Base-by-base conservation (phyloP, 1,284 basidiomycete species). In the Trichosporon sp. region DNA sequence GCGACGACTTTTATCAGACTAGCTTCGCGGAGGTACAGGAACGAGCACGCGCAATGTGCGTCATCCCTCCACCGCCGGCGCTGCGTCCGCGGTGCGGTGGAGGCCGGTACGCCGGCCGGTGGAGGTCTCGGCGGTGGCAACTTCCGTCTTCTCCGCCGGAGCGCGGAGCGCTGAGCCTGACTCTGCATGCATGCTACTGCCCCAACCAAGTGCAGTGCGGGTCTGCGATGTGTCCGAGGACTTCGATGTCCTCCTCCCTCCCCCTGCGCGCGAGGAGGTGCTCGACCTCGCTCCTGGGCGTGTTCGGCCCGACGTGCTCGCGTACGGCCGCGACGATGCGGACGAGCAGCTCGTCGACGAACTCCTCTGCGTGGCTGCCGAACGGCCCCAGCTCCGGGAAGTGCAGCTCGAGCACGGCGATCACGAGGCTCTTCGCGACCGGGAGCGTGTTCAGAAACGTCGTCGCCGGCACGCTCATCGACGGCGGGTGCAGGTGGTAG, bases 1-100 rank as follows among this genome's bases (percentile, higher is more conserved):
- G 38, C n/a, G n/a, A n/a, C n/a, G n/a, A n/a, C n/a, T n/a, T n/a
- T n/a, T n/a, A n/a, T n/a, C n/a, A n/a, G n/a, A n/a, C n/a, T n/a
- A n/a, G n/a, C n/a, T n/a, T n/a, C n/a, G n/a, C n/a, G n/a, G n/a
- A n/a, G n/a, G n/a, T n/a, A n/a, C 34, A 64, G 38, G 62, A 15
- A 64, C 62, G 35, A 60, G 56, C 56, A 60, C 56, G 56, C 56
- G 56, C 27, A 31, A n/a, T 31, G 27, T 60, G 56, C 56, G 56
- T 60, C 56, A 60, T 60, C 15, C 56, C 44, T 51, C 12, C 9
- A 44, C 11, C 11, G 13, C n/a, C 7, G 11, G 25, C 3, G 18
- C 25, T 25, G 25, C 15, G n/a, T 51, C 44, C 34, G 34, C 51
- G 2, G 15, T 2, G 29, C 15, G 58, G n/a, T 51, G 47, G 47